Base-by-base conservation (phyloP, 31 red algal species). In the Asparagopsis taxiformis region DNA sequence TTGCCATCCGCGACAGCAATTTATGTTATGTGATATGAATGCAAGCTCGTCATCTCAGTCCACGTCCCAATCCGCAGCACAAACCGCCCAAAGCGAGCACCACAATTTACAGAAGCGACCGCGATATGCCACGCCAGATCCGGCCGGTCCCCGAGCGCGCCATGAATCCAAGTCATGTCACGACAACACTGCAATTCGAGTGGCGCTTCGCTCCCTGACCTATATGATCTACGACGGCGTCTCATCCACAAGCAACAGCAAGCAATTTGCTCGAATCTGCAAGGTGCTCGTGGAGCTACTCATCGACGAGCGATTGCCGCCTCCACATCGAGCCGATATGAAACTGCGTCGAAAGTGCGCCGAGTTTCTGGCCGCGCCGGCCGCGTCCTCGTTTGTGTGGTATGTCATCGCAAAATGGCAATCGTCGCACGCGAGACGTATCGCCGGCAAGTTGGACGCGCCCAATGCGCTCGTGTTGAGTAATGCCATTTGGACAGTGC, bases 291-390 rank as follows among this genome's bases (percentile, higher is more conserved):
- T 71, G 13, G 84, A 88, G 43, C 53, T 72, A 10, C 23, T 77
- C 16, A 35, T 88, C 22, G 84, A 88, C 23, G 84, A 88, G 56
- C n/a, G 57, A 5, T 77, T 78, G 10, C 84, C 84, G 16, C 84
- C 84, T 26, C 66, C 84, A 22, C 74, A 59, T 31, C 63, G 84
- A 5, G 84, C 65, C 22, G 84, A 53, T 17, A 77, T 88, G 73
- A 58, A 35, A 52, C 43, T 64, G 24, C 31, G 37, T 37, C 55
- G 72, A 10, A 72, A 70, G 21, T 77, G 44, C 41, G 4, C 58
- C 23, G 84, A 88, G 43, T 77, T 64, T 65, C 84, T 88, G 32
- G 49, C 68, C 9, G 72, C 84, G 3, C 67, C 62, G 36, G 72
- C 72, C 23, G 54, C 68, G n/a, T 78, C 84, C 7, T 88, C 84